Conservation (phyloP, 2,329 filamentous ascomycete genomes). For the Cryoendolithus antarcticus region DNA sequence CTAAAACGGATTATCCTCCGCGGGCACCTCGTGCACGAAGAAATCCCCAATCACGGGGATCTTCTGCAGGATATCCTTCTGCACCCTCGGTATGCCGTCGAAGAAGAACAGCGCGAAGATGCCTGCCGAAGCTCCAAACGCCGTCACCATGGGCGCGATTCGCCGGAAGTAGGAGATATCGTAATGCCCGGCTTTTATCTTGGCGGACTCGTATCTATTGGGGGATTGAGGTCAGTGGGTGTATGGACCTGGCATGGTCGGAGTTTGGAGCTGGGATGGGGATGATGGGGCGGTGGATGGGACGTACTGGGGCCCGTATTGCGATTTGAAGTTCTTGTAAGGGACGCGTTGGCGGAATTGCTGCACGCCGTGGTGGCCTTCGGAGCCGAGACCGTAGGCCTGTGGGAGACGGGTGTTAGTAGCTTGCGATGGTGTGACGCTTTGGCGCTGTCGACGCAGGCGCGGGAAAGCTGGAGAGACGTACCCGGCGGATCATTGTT, state of each 20-base stretch:
- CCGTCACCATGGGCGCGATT: conserved; percentile 30
- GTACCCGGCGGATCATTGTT: conserved; percentile 17
- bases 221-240: not conserved
- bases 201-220: not conserved
- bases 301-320: conserved; percentile 46
- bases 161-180: not conserved
- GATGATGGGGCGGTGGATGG: too few species aligned
- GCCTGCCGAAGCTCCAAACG: conserved; percentile 46
- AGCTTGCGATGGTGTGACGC: conserved; percentile 1
- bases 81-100: conserved; percentile 49
- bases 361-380: conserved; percentile 17
- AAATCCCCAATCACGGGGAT: conserved; percentile 45
- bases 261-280: not conserved
- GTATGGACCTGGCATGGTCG: conserved; percentile 1
- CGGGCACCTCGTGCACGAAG: conserved; percentile 45
- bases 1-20: conserved; percentile 52
- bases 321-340: conserved; percentile 42
- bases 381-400: conserved; percentile 15
- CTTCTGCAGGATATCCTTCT: conserved; percentile 39
- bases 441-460: not conserved
- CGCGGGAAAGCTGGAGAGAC: not conserved
- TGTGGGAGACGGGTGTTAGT: not conserved
- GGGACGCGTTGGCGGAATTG: conserved; percentile 24
- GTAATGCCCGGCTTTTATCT: not conserved
- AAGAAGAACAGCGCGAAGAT: conserved; percentile 53